Evolutionary conservation across 805 yeast species (phyloP).

Genomic region (Teunomyces panamensis): DNA sequence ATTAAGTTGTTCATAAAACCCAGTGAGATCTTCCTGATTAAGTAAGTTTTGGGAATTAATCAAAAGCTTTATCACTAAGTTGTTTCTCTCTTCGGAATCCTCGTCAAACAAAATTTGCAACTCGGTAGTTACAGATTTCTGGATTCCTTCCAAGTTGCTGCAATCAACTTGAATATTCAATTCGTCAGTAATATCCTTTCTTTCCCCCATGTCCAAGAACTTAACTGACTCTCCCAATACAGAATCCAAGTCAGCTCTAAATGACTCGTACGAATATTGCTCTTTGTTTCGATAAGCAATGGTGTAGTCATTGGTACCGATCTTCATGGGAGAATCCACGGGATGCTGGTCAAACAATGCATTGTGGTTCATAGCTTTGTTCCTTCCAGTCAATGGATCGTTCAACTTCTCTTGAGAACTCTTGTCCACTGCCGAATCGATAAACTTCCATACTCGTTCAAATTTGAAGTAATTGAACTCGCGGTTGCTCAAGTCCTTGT

Average conservation of each 20-base stretch:
- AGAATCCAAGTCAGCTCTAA: constrained; percentile 25
- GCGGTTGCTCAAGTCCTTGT: constrained; percentile 31
- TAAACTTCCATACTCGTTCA: constrained; percentile 33
- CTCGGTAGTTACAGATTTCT: constrained; percentile 3
- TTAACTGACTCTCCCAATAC: constrained; percentile 12
- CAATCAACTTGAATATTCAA: constrained; percentile 9
- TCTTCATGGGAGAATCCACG: constrained; percentile 35
- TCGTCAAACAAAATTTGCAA: constrained; percentile 5
- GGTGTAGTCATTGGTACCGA: constrained; percentile 18
- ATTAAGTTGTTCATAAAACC: constrained; percentile 9
- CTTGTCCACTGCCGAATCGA: constrained; percentile 25
- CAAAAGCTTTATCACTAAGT: constrained; percentile 14
- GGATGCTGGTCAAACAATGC: constrained; percentile 16
- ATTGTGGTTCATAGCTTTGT: background rate
- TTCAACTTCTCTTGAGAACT: background rate
- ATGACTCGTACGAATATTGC: constrained; percentile 19
- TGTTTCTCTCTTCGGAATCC: constrained; percentile 12
- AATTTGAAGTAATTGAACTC: constrained; percentile 35
- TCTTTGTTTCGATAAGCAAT: constrained; percentile 13
- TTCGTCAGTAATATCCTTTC: constrained; percentile 12
- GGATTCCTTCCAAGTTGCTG: constrained; percentile 1
- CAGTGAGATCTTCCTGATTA: constrained; percentile 1
- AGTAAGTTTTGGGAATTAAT: constrained; percentile 7
- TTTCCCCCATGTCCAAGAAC: constrained; percentile 13
- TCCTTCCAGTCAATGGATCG: constrained; percentile 4